Base-by-base conservation (phyloP, 2,329 filamentous ascomycete genomes). In the Arachnomyces sp. region DNA sequence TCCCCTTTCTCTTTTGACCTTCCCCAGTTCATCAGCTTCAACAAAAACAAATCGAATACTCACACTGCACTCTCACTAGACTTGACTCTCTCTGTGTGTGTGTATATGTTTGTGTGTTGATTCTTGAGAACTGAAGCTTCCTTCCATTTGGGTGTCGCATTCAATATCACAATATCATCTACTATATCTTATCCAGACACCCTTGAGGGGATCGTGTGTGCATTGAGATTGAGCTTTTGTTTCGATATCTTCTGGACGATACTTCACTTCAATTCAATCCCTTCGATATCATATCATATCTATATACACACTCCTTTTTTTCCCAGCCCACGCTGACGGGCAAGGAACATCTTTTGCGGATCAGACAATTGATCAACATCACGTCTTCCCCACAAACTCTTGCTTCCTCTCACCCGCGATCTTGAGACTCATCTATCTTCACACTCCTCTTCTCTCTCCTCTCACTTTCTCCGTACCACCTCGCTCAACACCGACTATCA, bases 1-100 rank as follows among this genome's bases (percentile, higher is more conserved):
- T 64, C 61, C 60, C 60, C 59, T 61, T 56, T 42, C 49, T 50
- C 47, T 49, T 38, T 35, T n/a, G n/a, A n/a, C n/a, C 47, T 54
- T 39, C 28, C 30, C 21, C 21, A 25, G 21, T 25, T 25, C 21
- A 25, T 25, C 5, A 5, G 5, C 21, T 25, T 34, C 13, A n/a
- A 12, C 12, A 11, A 6, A 18, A 28, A 28, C 35, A 14, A 28
- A n/a, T 12, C 6, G 28, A 14, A n/a, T 9, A 35, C 13, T n/a
- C 18, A 28, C n/a, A 9, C 13, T 21, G n/a, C n/a, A n/a, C n/a
- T 30, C 11, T 13, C 28, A 13, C n/a, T 38, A n/a, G n/a, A n/a
- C 28, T 28, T 38, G 11, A n/a, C 21, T 28, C 12, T 3, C 11
- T 29, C 36, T 14, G 39, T 44, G 15, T 42, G 40, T 31, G 13